Evolutionary conservation across 257 asterid species (phyloP), one percentile per base, ranked within the genome.

Genomic region (Ligustrum vulgare): DNA sequence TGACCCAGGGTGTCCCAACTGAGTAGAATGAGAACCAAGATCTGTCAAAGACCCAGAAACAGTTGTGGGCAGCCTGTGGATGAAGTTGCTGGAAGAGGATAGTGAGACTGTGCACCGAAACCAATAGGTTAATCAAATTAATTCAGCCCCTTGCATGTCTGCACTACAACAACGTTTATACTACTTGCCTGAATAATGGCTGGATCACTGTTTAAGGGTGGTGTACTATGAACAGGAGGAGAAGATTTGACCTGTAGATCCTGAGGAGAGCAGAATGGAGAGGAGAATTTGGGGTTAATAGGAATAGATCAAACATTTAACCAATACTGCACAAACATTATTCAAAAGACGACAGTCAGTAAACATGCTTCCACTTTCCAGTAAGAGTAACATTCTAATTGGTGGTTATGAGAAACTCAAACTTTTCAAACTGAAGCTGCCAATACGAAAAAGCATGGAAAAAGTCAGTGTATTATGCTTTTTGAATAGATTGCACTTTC

Each of bases 241-340:
- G 99, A 90, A 84, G 96, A 82, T 83, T 93, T 95, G 49, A 95
- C 99, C 75, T 95, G 98, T 69, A 95, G 87, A 82, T 95, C 99
- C 99, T 95, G 97, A 20, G 75, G 74, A 34, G 56, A 67, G 67
- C 12, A 72, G 45, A 75, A 69, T 10, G 8, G 36, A 56, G 18
- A 11, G 71, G 10, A 32, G 62, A 72, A 62, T 3, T 72, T 66
- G 33, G 13, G 72, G 80, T 10, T 39, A 66, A 70, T 64, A 68
- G 77, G 33, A 7, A 67, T 73, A 39, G 39, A 77, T n/a, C 73
- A 20, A 20, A 15, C 8, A 75, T 34, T 51, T 58, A 56, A 65
- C 22, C 12, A 58, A 8, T 58, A 23, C 66, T 58, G 66, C 66
- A 1, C 8, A 7, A 16, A 23, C 33, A 58, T 7, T 58, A 58